Conservation (phyloP, 148 eudicot genomes). For the Polygonum aviculare region DNA sequence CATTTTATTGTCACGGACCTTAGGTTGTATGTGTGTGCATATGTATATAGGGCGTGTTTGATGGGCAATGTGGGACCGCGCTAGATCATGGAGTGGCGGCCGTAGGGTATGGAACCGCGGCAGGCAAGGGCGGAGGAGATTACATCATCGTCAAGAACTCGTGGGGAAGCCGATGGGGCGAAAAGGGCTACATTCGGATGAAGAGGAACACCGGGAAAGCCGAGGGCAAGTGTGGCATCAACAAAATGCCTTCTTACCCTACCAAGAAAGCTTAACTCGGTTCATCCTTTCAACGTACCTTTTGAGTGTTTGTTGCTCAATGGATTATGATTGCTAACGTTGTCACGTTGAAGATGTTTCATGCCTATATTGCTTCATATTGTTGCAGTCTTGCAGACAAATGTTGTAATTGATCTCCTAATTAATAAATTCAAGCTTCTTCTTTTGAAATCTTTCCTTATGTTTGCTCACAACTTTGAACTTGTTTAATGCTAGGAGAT, state of each 20-base stretch:
- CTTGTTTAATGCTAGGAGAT: no score
- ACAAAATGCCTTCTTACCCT: conserved; percentile 38
- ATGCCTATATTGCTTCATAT: no score
- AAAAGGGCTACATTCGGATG: conserved; percentile 34
- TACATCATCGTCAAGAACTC: conserved; percentile 55
- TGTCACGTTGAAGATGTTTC: background rate
- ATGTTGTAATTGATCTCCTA: no score
- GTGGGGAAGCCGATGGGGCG: conserved; percentile 38
- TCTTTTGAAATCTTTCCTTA: no score
- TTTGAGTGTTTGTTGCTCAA: background rate
- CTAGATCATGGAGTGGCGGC: conserved; percentile 48
- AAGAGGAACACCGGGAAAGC: conserved; percentile 24
- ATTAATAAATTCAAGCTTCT: no score
- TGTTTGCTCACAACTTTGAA: no score
- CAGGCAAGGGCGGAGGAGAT: conserved; percentile 12
- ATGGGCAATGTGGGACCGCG: conserved; percentile 36
- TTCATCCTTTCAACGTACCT: background rate
- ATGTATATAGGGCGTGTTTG: conserved; percentile 40
- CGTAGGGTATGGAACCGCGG: conserved; percentile 43
- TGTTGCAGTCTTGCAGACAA: no score
- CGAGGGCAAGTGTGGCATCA: conserved; percentile 32
- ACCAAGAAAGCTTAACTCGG: conserved; percentile 13
- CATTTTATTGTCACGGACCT: no score
- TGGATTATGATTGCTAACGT: background rate
- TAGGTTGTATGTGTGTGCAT: background rate